Evolutionary conservation across 1,284 basidiomycete species (phyloP).

Genomic region (Pseudozyma sp.): DNA sequence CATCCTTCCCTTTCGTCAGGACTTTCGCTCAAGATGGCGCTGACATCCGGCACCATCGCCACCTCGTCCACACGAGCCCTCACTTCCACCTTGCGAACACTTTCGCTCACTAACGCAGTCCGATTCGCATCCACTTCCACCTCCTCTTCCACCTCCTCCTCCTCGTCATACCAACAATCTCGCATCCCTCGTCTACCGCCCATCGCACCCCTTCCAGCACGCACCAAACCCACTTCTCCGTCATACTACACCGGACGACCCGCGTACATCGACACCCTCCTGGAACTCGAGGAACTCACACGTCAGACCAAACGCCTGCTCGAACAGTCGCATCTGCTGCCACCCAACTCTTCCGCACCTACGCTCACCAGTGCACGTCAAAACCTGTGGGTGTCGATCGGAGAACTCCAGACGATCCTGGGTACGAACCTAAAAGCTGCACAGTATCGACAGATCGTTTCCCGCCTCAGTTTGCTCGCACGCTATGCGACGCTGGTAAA

Average conservation of each 20-base stretch:
- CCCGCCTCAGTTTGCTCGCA: slow-evolving; percentile 79
- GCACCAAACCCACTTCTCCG: slow-evolving; percentile 73
- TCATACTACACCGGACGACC: slow-evolving; percentile 89
- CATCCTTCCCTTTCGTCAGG: no score
- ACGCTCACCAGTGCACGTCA: slow-evolving; percentile 10
- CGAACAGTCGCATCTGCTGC: slow-evolving; percentile 77
- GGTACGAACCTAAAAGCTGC: slow-evolving; percentile 77
- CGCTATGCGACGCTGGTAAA: slow-evolving; percentile 74
- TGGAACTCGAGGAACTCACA: slow-evolving; percentile 77
- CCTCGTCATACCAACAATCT: slow-evolving; percentile 13
- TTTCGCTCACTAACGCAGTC: slow-evolving; percentile 7
- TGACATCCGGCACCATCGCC: background rate
- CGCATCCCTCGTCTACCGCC: slow-evolving; percentile 30
- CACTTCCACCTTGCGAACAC: slow-evolving; percentile 4
- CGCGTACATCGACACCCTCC: slow-evolving; percentile 80
- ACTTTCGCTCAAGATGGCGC: background rate
- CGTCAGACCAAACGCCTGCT: slow-evolving; percentile 75
- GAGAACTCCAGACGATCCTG: slow-evolving; percentile 75
- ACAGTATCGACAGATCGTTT: slow-evolving; percentile 78
- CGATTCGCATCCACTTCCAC: slow-evolving; percentile 26
- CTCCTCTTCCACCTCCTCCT: slow-evolving; percentile 7
- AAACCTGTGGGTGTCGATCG: slow-evolving; percentile 75
- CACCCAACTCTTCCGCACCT: slow-evolving; percentile 78
- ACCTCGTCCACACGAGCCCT: slow-evolving; percentile 9
- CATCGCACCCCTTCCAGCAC: slow-evolving; percentile 38